These are phyloP conservation scores for Helotiales sp. DNA, from an alignment of 2,329 filamentous ascomycete genomes.

Conservation along the genomic window DNA sequence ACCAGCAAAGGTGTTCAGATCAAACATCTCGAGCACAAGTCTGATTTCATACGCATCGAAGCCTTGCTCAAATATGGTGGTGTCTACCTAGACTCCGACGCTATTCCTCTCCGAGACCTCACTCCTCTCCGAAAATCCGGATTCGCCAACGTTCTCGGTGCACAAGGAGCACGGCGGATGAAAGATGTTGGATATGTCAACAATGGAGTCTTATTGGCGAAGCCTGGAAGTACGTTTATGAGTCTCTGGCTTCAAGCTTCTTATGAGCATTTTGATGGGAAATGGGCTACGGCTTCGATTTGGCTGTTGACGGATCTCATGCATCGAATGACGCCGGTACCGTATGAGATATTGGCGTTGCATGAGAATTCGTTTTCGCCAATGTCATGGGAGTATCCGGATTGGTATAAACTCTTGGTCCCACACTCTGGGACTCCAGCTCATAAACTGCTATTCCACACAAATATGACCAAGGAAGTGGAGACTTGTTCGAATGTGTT, in stretches of 20 bases:
- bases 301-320: slow-evolving; percentile 28
- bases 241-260: slow-evolving; percentile 20
- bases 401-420: slow-evolving; percentile 9
- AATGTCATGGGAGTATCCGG: slow-evolving; percentile 23
- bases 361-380: slow-evolving; percentile 30
- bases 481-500: slow-evolving; percentile 1
- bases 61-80: slow-evolving; percentile 30
- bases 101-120: slow-evolving; percentile 28
- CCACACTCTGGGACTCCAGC: slow-evolving; percentile 3
- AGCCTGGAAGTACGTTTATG: slow-evolving; percentile 13
- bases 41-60: slow-evolving; percentile 33
- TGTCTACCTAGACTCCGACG: slow-evolving; percentile 35
- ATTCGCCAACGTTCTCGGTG: slow-evolving; percentile 32
- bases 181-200: slow-evolving; percentile 17
- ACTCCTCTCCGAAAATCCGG: slow-evolving; percentile 23
- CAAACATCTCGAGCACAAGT: slow-evolving; percentile 28
- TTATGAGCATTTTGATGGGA: slow-evolving; percentile 27
- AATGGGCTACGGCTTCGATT: slow-evolving; percentile 24
- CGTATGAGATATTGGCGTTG: slow-evolving; percentile 26
- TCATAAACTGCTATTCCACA: not conserved
- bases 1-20: slow-evolving; percentile 20
- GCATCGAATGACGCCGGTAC: slow-evolving; percentile 24
- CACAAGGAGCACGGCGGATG: slow-evolving; percentile 19
- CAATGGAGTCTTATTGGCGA: slow-evolving; percentile 15
- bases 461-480: not conserved